Conservation (phyloP, 306 rosid genomes). For the Quercus glauca region DNA sequence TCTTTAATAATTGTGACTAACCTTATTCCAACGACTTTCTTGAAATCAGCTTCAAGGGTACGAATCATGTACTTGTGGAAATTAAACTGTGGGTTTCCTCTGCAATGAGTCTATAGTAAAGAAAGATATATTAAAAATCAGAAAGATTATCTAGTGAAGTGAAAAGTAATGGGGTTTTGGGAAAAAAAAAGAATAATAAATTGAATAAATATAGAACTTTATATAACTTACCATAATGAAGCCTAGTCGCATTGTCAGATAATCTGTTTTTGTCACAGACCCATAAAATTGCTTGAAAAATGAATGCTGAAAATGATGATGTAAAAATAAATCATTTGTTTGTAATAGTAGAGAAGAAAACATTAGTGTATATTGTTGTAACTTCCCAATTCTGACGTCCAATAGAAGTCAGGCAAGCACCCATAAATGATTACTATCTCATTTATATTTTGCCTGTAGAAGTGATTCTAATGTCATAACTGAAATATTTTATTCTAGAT, state of each 20-base stretch:
- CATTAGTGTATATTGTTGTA: not conserved
- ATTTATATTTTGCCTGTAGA: too few species aligned
- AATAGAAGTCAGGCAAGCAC: not conserved
- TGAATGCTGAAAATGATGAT: slow-evolving; percentile 17
- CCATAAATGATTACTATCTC: too few species aligned
- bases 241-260: slow-evolving; percentile 31
- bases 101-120: slow-evolving; percentile 26
- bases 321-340: not conserved
- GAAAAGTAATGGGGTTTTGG: not conserved
- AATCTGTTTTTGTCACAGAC: slow-evolving; percentile 34
- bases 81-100: slow-evolving; percentile 28
- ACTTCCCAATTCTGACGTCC: not conserved
- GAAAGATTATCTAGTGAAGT: not conserved
- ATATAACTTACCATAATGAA: slow-evolving; percentile 26
- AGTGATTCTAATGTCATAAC: too few species aligned
- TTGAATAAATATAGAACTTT: not conserved
- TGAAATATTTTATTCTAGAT: not conserved
- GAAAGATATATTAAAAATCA: not conserved
- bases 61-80: slow-evolving; percentile 40
- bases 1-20: not conserved
- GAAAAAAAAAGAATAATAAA: too few species aligned
- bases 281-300: slow-evolving; percentile 37
- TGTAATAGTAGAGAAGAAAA: not conserved
- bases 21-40: slow-evolving; percentile 39
- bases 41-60: slow-evolving; percentile 33